These are phyloP conservation scores for Dictyostelium purpureum DNA, from an alignment of 78 protist species.

Conservation along the genomic window DNA sequence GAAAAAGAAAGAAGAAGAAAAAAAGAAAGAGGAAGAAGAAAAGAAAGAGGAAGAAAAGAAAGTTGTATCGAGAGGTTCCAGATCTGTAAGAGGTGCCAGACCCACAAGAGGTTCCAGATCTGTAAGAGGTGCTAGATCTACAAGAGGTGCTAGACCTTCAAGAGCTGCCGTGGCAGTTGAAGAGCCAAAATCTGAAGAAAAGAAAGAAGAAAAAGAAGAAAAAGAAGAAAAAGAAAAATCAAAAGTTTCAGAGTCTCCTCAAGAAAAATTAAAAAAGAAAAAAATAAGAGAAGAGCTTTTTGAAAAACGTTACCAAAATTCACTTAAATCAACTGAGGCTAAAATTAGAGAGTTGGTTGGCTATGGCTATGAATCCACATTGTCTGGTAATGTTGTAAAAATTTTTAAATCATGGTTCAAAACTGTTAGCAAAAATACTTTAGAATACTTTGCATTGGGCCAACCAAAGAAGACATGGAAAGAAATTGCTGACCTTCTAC, in stretches of 20 bases:
- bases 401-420: constrained; percentile 37
- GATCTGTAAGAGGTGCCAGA: too few relatives aligned
- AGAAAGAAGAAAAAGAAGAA: neutral
- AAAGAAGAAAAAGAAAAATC: neutral
- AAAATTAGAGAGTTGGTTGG: constrained; percentile 37
- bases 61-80: too few relatives aligned
- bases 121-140: too few relatives aligned
- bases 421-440: constrained; percentile 1
- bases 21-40: neutral
- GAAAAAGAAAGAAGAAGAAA: neutral
- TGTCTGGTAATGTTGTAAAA: constrained; percentile 36
- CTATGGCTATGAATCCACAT: neutral
- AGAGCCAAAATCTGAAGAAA: neutral
- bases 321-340: neutral
- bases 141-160: too few relatives aligned
- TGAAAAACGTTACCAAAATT: neutral
- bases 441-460: constrained; percentile 68
- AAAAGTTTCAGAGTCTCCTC: neutral
- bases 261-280: neutral
- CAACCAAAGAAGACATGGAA: constrained; percentile 77
- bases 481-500: constrained; percentile 47
- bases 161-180: too few relatives aligned
- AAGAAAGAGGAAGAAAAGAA: neutral
- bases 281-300: constrained; percentile 2
- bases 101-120: too few relatives aligned